Base-by-base conservation (phyloP, 768 basidiomycete species). In the Chalciporus sphaerocephalus region DNA sequence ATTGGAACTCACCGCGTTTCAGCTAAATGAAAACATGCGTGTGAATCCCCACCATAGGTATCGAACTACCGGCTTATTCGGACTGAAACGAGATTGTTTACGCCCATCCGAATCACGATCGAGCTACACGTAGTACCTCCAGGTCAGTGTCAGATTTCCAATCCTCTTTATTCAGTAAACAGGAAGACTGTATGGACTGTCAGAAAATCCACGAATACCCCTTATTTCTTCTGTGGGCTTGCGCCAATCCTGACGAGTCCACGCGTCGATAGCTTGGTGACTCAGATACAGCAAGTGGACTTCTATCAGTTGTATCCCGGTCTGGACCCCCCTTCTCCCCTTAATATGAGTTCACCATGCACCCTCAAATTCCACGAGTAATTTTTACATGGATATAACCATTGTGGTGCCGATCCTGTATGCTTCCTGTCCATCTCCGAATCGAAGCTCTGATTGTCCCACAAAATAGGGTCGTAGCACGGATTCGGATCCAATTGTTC, bases 401-500 rank as follows among this genome's bases (percentile, higher is more conserved):
- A 16, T 33, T 6, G 34, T 18, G 20, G 30, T 35, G 32, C 15
- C 23, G 12, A 12, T n/a, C 40, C 22, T 40, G 44, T 40, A 20
- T 42, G 38, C 38, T 40, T n/a, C 25, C 22, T 24, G 34, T 33
- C 47, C 46, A 49, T 52, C 44, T 58, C 45, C 34, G 27, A 32
- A 12, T 32, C 23, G 32, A 40, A 37, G 10, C 17, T 40, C 21
- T 40, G 21, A 43, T 46, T 15, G 47, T 28, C 2, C 13, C 30
- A 23, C n/a, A 38, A 16, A 32, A 32, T 6, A 15, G 7, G 27
- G n/a, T 40, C 38, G 13, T 1, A 35, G 20, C 28, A 33, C 22
- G 13, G 10, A 12, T 28, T 25, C 45, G 56, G 47, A 24, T 28
- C 45, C 41, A 50, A 36, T 42, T 3, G 41, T 36, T 52, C 41